Evolutionary conservation across 1,284 basidiomycete species (phyloP).

Genomic region (Trichosporon ovoides): DNA sequence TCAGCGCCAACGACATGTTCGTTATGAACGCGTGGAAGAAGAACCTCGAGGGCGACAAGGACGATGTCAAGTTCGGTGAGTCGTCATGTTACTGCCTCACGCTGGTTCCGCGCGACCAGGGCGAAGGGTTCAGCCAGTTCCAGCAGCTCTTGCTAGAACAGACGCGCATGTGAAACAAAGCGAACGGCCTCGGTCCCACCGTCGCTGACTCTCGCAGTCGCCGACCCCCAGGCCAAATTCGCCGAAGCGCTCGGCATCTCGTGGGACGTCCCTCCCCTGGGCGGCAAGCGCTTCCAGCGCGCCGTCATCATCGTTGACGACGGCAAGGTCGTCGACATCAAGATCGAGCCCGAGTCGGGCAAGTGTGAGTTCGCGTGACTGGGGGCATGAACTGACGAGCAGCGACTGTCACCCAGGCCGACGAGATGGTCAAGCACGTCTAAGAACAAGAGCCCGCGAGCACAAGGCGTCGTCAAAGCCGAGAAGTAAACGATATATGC

Average conservation of each 20-base stretch:
- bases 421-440: constrained; percentile 57
- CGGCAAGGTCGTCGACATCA: constrained; percentile 55
- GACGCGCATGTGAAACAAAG: too few species aligned
- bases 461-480: neutral
- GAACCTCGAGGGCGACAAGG: constrained; percentile 50
- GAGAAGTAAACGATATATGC: neutral
- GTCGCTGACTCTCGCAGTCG: constrained; percentile 46
- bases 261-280: constrained; percentile 60
- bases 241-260: constrained; percentile 58
- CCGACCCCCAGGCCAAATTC: constrained; percentile 63
- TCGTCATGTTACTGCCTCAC: neutral
- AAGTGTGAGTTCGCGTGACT: constrained; percentile 41
- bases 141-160: too few species aligned
- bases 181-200: neutral
- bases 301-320: constrained; percentile 50
- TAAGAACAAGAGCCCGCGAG: neutral
- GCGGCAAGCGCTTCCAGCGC: constrained; percentile 63
- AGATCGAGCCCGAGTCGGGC: constrained; percentile 58
- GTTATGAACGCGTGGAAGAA: constrained; percentile 63
- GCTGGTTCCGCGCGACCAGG: neutral
- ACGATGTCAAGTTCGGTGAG: constrained; percentile 43
- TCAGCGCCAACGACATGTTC: constrained; percentile 67
- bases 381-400: constrained; percentile 2
- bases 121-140: too few species aligned
- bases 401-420: constrained; percentile 58